Evolutionary conservation across 768 basidiomycete species (phyloP), one percentile per base, ranked within the genome.

Genomic region (Suillus subaureus): DNA sequence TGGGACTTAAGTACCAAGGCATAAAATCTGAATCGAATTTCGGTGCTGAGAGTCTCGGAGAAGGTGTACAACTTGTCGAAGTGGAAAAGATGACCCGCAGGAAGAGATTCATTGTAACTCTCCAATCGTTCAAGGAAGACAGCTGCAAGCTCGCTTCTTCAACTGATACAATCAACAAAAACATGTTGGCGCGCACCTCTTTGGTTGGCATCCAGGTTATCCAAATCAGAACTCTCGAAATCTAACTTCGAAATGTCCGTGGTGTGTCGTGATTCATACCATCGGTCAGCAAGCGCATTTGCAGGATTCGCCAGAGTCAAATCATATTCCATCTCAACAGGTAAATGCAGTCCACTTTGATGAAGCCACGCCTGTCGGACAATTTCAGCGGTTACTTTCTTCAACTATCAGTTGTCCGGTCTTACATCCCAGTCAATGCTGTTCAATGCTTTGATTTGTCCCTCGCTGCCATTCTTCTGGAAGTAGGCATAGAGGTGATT

Each of bases 91-190:
- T 83, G 83, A 0, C 72, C 42, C 1, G 77, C 66, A 0, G 87
- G 85, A 28, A 87, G 79, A 0, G 84, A 69, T 0, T 75, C 56
- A 7, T 42, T 21, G 61, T 77, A 80, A 15, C 54, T 71, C 67
- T 84, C 80, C 11, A 89, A 75, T 61, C 80, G 81, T 69, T 87
- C 83, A 64, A 89, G 80, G 78, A 89, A 88, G 61, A 87, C 85
- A 54, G 83, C 85, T 85, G 67, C 11, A 43, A 23, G 4, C 26
- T 64, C 26, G 68, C 64, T 45, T 47, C 33, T 28, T 9, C 23
- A 8, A 2, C 33, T 11, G 21, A 11, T 23, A 26, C 26, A 39
- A 66, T 23, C 9, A 33, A 1, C 3, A 26, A 61, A 39, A 51
- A 21, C 8, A 21, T 52, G 52, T 63, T 23, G 40, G 13, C 8